These are phyloP conservation scores for Verticillium alfalfae DNA, from an alignment of 2,329 filamentous ascomycete genomes.

Conservation along the genomic window DNA sequence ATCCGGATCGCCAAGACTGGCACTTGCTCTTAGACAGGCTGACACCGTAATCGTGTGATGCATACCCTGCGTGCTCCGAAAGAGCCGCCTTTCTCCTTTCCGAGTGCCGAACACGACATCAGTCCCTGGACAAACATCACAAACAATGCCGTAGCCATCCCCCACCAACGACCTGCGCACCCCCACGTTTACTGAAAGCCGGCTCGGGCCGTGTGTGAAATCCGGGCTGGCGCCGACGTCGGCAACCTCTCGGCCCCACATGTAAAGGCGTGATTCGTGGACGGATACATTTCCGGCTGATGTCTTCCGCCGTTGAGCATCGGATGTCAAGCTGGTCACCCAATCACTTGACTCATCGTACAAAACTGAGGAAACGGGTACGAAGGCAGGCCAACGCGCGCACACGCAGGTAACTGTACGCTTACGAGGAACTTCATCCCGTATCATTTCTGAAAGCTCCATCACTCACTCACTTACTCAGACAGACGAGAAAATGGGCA, in stretches of 20 bases:
- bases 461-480: no score
- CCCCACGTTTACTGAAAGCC: background rate
- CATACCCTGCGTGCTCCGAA: background rate
- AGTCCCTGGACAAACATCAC: background rate
- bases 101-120: background rate
- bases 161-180: background rate
- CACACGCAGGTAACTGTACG: background rate
- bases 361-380: background rate
- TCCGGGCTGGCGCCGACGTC: background rate
- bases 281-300: slow-evolving; percentile 1
- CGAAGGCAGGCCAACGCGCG: background rate
- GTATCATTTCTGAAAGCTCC: no score
- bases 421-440: background rate
- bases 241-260: background rate
- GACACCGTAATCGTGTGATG: no score
- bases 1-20: no score
- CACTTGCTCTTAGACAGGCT: no score
- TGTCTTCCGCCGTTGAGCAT: background rate
- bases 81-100: background rate
- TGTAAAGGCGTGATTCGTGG: background rate
- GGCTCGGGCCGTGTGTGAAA: background rate
- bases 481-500: slow-evolving; percentile 43
- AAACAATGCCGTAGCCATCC: background rate
- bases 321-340: background rate
- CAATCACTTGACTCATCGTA: background rate